phyloP scores from a whole-genome alignment of 345 rosid species.

The Corymbia maculata region DNA sequence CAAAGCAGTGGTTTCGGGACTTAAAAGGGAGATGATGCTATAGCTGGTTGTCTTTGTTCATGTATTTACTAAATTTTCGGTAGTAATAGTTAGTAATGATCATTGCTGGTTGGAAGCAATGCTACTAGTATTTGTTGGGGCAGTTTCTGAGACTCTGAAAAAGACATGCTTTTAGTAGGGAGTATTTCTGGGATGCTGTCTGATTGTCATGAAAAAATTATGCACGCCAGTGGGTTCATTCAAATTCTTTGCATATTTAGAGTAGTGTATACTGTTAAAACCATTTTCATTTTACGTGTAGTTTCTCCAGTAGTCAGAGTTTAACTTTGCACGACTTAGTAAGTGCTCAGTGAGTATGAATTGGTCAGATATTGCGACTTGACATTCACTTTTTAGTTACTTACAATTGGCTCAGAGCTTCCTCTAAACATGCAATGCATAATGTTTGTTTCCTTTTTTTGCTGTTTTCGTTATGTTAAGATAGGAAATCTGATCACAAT shows the following conservation, averaged over 20 bases:
- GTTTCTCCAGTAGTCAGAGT: neutral
- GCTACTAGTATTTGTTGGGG: neutral
- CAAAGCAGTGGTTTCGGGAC: neutral
- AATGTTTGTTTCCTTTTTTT: neutral
- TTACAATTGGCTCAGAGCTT: neutral
- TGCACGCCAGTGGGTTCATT: neutral
- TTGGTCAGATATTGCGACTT: neutral
- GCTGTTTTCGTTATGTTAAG: neutral
- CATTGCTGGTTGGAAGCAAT: neutral
- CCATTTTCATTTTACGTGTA: neutral
- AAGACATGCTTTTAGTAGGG: neutral
- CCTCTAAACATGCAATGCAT: neutral
- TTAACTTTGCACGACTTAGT: neutral
- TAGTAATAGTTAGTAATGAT: neutral
- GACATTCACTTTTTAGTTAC: neutral
- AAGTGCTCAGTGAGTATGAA: neutral
- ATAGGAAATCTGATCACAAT: neutral
- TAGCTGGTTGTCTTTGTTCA: neutral
- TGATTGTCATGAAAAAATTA: neutral
- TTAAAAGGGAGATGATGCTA: neutral
- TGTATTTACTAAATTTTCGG: neutral
- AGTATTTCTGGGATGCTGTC: neutral
- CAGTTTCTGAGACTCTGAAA: neutral
- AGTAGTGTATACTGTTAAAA: neutral
- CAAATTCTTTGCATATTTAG: neutral